A percentile compares a stretch with the other conserved stretches of the same genome.
phyloP scores from a whole-genome alignment of 2,329 filamentous ascomycete species.

The Colletotrichum simmondsii region DNA sequence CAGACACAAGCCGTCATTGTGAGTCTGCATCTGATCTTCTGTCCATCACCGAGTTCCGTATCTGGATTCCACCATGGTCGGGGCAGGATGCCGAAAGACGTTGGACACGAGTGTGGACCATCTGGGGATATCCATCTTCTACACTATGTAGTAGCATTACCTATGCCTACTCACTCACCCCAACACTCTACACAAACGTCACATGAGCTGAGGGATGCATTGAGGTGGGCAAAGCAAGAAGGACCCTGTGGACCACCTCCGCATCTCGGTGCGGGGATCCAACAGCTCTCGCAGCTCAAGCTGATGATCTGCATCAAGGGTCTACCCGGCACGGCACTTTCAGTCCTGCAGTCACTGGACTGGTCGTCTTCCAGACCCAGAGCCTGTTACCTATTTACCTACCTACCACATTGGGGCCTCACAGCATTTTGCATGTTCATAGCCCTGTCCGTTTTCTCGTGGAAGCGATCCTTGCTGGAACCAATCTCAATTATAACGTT shows the following conservation, averaged over 20 bases:
- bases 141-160: neutral
- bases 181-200: neutral
- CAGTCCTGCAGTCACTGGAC: neutral
- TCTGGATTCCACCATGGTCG: neutral
- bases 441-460: neutral
- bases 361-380: neutral
- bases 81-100: neutral
- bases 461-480: neutral
- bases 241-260: neutral
- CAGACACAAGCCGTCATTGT: neutral
- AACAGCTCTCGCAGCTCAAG: neutral
- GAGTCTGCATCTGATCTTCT: neutral
- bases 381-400: neutral
- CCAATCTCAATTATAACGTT: neutral
- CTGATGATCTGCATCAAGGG: constrained; percentile 13
- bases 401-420: neutral
- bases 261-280: neutral
- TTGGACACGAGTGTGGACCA: constrained; percentile 18
- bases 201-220: neutral
- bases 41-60: neutral
- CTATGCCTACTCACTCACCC: no score
- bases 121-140: neutral
- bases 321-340: constrained; percentile 9
- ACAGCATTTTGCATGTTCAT: neutral
- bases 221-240: neutral